These are phyloP conservation scores for Candida alai DNA, from an alignment of 805 yeast genomes.

Conservation along the genomic window DNA sequence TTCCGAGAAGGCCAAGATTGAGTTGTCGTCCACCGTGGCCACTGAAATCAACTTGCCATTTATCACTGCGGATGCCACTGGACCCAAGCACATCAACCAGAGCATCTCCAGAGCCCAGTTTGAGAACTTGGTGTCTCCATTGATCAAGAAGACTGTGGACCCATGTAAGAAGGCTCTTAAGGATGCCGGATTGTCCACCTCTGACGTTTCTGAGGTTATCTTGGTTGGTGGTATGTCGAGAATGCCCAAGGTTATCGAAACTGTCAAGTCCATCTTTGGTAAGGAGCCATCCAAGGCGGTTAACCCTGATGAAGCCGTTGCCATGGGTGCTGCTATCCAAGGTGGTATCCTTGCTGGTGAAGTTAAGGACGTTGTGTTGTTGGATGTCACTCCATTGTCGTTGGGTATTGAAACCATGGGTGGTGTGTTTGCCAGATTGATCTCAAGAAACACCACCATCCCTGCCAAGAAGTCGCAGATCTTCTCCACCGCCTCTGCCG, in stretches of 20 bases:
- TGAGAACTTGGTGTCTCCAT: conserved; percentile 61
- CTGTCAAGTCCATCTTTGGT: conserved; percentile 73
- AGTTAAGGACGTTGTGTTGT: conserved; percentile 83
- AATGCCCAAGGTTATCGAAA: conserved; percentile 82
- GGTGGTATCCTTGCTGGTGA: conserved; percentile 96
- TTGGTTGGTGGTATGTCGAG: conserved; percentile 90
- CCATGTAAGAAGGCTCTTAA: conserved; percentile 80
- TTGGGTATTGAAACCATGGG: conserved; percentile 97
- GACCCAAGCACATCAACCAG: conserved; percentile 75
- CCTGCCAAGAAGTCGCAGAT: conserved; percentile 96
- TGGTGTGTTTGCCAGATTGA: conserved; percentile 92
- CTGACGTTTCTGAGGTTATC: conserved; percentile 74
- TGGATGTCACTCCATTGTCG: conserved; percentile 87
- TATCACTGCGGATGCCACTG: conserved; percentile 82
- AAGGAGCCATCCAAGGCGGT: conserved; percentile 86
- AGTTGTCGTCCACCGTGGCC: conserved; percentile 67
- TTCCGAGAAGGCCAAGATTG: conserved; percentile 87
- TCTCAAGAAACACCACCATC: conserved; percentile 90
- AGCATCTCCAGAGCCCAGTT: conserved; percentile 65
- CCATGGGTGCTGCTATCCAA: conserved; percentile 96
- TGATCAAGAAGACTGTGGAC: conserved; percentile 67
- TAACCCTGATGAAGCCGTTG: conserved; percentile 93
- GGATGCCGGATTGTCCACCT: conserved; percentile 67
- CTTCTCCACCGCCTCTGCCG: conserved; percentile 94
- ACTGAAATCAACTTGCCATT: conserved; percentile 81